phyloP scores from a whole-genome alignment of 148 eudicot species.

The Limonium bicolor region DNA sequence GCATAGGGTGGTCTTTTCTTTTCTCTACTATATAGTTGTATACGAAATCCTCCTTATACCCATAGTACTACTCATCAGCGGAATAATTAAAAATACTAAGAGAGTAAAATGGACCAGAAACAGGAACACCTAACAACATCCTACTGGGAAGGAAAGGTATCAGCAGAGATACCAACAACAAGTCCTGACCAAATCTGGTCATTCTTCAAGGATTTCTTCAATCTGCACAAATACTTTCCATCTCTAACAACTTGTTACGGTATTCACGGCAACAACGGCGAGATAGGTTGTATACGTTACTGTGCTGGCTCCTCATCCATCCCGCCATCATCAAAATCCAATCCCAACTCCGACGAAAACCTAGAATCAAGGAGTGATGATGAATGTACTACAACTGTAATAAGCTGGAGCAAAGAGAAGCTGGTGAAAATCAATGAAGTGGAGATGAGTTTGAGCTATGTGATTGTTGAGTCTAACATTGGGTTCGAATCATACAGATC shows the following conservation, averaged over 20 bases:
- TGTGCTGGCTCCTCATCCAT: conserved; percentile 37
- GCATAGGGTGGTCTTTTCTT: too few relatives aligned
- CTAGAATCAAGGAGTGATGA: too few relatives aligned
- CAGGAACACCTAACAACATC: conserved; percentile 2
- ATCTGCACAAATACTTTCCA: conserved; percentile 48
- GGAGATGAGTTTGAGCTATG: conserved; percentile 33
- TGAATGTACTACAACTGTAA: too few relatives aligned
- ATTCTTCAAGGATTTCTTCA: conserved; percentile 54
- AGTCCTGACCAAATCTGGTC: conserved; percentile 40
- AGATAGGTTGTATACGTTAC: conserved; percentile 54
- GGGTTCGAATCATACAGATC: conserved; percentile 56
- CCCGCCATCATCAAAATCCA: conserved; percentile 2
- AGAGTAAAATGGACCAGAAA: conserved; percentile 4
- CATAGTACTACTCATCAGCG: too few relatives aligned
- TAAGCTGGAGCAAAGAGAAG: conserved; percentile 62
- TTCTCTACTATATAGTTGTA: too few relatives aligned
- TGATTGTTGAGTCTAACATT: conserved; percentile 55
- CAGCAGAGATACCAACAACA: conserved; percentile 13
- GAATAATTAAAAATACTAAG: too few relatives aligned
- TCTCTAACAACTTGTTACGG: conserved; percentile 42
- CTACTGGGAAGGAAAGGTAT: conserved; percentile 52
- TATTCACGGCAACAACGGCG: conserved; percentile 57
- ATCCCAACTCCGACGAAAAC: conserved; percentile 7
- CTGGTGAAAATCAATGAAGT: conserved; percentile 32
- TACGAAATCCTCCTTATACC: too few relatives aligned